These are phyloP conservation scores for Fraxinus angustifolia DNA, from an alignment of 305 asterid genomes.

Conservation along the genomic window DNA sequence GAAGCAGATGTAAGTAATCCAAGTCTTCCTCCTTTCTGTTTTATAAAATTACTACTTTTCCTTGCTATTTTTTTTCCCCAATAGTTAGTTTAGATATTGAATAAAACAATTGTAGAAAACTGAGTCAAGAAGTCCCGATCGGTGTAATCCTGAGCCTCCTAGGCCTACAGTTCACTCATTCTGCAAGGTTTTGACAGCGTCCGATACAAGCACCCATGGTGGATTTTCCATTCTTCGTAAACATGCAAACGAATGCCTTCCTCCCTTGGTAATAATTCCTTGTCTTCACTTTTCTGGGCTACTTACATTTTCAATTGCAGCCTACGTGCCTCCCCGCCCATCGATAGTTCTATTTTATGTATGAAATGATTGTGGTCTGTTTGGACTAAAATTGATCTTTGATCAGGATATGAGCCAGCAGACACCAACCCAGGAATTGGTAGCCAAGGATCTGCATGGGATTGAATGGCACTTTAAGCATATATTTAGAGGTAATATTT, in stretches of 20 bases:
- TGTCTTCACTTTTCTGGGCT: neutral
- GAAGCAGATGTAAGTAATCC: conserved; percentile 48
- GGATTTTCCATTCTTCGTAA: conserved; percentile 77
- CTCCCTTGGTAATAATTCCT: conserved; percentile 59
- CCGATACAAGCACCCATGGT: conserved; percentile 84
- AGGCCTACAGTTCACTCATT: conserved; percentile 58
- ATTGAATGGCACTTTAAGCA: conserved; percentile 88
- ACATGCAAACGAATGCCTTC: conserved; percentile 81
- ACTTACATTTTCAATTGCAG: neutral
- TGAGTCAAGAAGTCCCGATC: conserved; percentile 44
- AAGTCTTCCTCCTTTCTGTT: neutral
- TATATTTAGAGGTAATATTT: conserved; percentile 73
- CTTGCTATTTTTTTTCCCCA: neutral
- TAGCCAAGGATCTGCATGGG: conserved; percentile 87
- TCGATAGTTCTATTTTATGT: neutral
- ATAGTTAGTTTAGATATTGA: neutral
- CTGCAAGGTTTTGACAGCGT: conserved; percentile 71
- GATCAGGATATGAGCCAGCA: conserved; percentile 79
- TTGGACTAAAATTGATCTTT: conserved; percentile 10
- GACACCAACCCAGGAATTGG: conserved; percentile 81
- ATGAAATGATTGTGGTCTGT: neutral
- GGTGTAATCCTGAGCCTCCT: conserved; percentile 36
- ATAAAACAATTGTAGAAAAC: conserved; percentile 36
- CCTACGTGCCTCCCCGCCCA: neutral
- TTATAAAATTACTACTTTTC: neutral